phyloP scores from a whole-genome alignment of 169 alveolate genomes.

The Plasmodium vivax region DNA sequence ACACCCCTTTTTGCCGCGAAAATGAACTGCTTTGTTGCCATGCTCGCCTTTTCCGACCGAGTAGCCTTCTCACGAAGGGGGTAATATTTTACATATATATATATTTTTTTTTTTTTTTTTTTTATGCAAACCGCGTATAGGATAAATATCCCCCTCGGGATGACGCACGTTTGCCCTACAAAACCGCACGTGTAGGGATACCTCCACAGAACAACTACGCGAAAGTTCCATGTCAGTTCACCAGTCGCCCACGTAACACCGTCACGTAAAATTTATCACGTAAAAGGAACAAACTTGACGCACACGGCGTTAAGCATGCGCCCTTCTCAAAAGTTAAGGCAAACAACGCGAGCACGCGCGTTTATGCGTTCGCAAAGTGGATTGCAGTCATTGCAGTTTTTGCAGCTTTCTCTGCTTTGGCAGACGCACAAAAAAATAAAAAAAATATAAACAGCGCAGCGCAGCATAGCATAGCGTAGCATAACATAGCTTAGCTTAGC shows the following conservation, averaged over 20 bases:
- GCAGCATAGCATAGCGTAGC: not conserved
- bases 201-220: not conserved
- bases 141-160: not conserved
- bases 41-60: not conserved
- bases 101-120: not conserved
- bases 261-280: not conserved
- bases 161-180: not conserved
- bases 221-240: not conserved
- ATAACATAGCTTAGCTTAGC: not conserved
- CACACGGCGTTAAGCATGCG: not conserved
- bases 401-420: not conserved
- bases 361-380: not conserved
- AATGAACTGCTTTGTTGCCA: not conserved
- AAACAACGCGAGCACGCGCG: not conserved
- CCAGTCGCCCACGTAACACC: not conserved
- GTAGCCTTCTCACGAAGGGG: not conserved
- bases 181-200: not conserved
- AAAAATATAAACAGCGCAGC: not conserved
- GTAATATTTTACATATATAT: not conserved
- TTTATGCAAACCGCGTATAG: not conserved
- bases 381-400: not conserved
- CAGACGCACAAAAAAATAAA: constrained; percentile 4
- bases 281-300: not conserved
- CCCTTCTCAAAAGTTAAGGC: not conserved
- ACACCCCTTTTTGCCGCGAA: not conserved